These are phyloP conservation scores for Hypoxylon sp. DNA, from an alignment of 2,329 filamentous ascomycete species.

Conservation along the genomic window DNA sequence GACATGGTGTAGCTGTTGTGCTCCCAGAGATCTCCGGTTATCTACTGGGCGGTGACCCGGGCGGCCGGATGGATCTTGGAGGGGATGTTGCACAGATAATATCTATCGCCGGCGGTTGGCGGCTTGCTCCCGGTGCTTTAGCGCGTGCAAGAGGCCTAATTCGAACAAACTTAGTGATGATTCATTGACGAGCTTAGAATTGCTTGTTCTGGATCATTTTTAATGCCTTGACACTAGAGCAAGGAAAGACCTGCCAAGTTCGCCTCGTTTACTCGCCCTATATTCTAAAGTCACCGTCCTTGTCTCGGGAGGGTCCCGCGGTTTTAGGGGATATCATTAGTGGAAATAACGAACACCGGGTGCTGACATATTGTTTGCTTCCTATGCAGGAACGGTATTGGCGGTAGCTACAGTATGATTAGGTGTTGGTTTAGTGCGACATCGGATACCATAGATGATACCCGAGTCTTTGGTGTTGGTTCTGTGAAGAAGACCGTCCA, in stretches of 20 bases:
- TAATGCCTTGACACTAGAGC: constrained; percentile 13
- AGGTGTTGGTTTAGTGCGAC: constrained; percentile 17
- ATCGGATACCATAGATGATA: constrained; percentile 24
- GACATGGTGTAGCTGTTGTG: constrained; percentile 32
- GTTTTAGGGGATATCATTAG: constrained; percentile 14
- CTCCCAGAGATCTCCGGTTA: constrained; percentile 31
- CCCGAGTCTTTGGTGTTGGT: constrained; percentile 19
- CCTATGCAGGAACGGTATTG: neutral
- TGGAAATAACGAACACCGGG: constrained; percentile 8
- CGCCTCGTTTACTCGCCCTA: constrained; percentile 30
- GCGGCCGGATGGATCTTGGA: constrained; percentile 35
- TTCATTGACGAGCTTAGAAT: constrained; percentile 9
- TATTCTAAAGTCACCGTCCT: constrained; percentile 16
- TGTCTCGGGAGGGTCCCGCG: constrained; percentile 35
- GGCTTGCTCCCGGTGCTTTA: constrained; percentile 18
- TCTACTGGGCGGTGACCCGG: constrained; percentile 27
- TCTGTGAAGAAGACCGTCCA: constrained; percentile 2
- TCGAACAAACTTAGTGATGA: constrained; percentile 25
- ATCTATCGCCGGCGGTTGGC: constrained; percentile 21
- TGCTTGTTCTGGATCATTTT: neutral
- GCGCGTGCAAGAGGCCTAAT: constrained; percentile 9
- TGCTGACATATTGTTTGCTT: constrained; percentile 21
- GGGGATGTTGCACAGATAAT: constrained; percentile 19
- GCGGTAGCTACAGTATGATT: neutral
- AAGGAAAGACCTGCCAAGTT: constrained; percentile 28